These are phyloP conservation scores for Pythium graminicola DNA, from an alignment of 352 stramenopile species.

Conservation along the genomic window DNA sequence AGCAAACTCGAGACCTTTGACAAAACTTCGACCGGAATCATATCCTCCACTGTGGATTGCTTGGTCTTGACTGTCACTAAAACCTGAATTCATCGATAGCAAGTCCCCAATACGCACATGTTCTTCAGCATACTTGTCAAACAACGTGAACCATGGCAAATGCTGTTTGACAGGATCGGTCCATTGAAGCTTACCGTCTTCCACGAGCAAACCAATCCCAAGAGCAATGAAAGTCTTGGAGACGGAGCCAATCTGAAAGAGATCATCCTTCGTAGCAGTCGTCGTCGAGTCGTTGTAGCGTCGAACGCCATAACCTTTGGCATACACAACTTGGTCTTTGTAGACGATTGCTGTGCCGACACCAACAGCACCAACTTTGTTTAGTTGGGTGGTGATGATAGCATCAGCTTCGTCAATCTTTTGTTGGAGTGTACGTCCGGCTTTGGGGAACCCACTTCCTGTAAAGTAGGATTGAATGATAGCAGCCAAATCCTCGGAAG, in stretches of 20 bases:
- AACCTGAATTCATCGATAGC: constrained; percentile 55
- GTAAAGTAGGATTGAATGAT: constrained; percentile 30
- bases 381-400: constrained; percentile 39
- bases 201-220: constrained; percentile 28
- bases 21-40: constrained; percentile 27
- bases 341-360: constrained; percentile 44
- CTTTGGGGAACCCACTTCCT: constrained; percentile 30
- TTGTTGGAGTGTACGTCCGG: constrained; percentile 29
- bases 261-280: constrained; percentile 29
- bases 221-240: constrained; percentile 57
- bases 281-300: constrained; percentile 27
- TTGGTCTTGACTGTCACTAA: constrained; percentile 31
- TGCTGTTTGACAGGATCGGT: constrained; percentile 52
- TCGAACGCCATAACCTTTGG: constrained; percentile 10
- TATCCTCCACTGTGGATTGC: constrained; percentile 30
- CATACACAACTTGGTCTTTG: constrained; percentile 30
- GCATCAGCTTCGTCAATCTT: constrained; percentile 39
- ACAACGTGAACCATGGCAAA: constrained; percentile 41
- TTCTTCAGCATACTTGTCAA: constrained; percentile 52
- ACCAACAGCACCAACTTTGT: constrained; percentile 30
- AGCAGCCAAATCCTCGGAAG: constrained; percentile 20
- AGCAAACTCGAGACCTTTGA: constrained; percentile 29
- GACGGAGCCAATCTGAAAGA: constrained; percentile 68
- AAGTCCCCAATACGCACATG: constrained; percentile 50
- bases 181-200: constrained; percentile 51